Base-by-base conservation (phyloP, 2,329 filamentous ascomycete genomes). In the Penicillium concentricum region DNA sequence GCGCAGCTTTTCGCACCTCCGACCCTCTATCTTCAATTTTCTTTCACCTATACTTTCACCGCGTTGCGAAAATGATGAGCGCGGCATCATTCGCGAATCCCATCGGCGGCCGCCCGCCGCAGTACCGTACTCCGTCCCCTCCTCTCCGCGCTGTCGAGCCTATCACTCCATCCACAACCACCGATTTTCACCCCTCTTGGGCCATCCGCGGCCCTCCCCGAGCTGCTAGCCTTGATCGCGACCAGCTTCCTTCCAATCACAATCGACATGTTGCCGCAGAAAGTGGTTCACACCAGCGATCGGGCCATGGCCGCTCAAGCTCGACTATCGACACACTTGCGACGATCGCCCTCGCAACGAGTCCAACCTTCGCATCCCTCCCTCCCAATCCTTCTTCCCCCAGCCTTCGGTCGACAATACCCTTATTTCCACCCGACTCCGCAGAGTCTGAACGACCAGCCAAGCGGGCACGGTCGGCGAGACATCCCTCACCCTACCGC, bases 391-490 rank as follows among this genome's bases (percentile, higher is more conserved):
- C 67, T 37, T 65, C 72, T 18, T 69, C 67, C 49, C 69, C 67
- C 43, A 57, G 65, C 41, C 66, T 62, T 43, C 58, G 54, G 41
- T 62, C 63, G 18, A 55, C 65, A 41, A 59, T 67, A 46, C 60
- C 71, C 42, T 57, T 71, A 52, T 73, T 70, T 42, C 69, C 65
- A 41, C 48, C 69, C 49, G 67, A 74, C 47, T 57, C 64, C 46
- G 65, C 62, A 43, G 68, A 70, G 35, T 63, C 68, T 43, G 71
- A 85, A 64, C 78, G 82, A 45, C 84, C 84, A 4, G 72, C 82
- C 20, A 87, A 87, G 71, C 80, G 85, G 41, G 79, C 83, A 47
- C 81, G 84, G 60, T 87, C 85, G 42, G 84, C 86, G 64, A 76
- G 82, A 62, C 73, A 81, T 50, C 74, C 76, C 16, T 78, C 79